phyloP scores from a whole-genome alignment of 768 basidiomycete species.

The Gyrodon lividus region DNA sequence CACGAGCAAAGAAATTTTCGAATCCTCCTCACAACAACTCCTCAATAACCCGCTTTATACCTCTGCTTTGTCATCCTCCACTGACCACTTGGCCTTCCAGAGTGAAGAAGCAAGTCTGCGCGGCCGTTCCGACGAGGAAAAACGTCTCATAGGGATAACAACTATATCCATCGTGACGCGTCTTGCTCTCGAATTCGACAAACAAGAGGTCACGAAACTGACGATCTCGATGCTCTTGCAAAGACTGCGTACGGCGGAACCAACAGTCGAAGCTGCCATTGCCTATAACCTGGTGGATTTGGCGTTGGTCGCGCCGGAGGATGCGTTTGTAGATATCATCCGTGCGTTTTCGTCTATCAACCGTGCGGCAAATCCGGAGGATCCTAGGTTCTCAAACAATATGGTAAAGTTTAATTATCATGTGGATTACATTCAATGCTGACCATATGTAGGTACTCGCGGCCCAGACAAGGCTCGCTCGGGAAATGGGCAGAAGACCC shows the following conservation, averaged over 20 bases:
- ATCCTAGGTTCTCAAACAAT: conserved; percentile 85
- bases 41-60: conserved; percentile 42
- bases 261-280: conserved; percentile 87
- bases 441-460: conserved; percentile 63
- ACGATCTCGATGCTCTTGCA: conserved; percentile 93
- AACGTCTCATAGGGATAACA: conserved; percentile 79
- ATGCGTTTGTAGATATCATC: conserved; percentile 80
- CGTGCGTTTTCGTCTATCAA: conserved; percentile 82
- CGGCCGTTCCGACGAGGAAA: conserved; percentile 80
- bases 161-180: conserved; percentile 90
- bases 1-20: conserved; percentile 73
- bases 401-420: conserved; percentile 51
- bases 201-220: conserved; percentile 85
- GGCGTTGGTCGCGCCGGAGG: conserved; percentile 73
- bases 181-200: conserved; percentile 82
- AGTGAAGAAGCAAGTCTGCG: conserved; percentile 63
- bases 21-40: conserved; percentile 45
- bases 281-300: conserved; percentile 90
- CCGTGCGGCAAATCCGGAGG: conserved; percentile 83
- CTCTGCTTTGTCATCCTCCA: conserved; percentile 26
- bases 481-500: conserved; percentile 68
- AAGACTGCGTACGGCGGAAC: conserved; percentile 79
- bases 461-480: conserved; percentile 86
- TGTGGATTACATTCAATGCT: background rate
- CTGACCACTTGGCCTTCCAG: conserved; percentile 52